A percentile compares a stretch with the other conserved stretches of the same genome.
These are phyloP conservation scores for Neopestalotiopsis clavispora DNA, from an alignment of 2,329 filamentous ascomycete species.

Conservation along the genomic window DNA sequence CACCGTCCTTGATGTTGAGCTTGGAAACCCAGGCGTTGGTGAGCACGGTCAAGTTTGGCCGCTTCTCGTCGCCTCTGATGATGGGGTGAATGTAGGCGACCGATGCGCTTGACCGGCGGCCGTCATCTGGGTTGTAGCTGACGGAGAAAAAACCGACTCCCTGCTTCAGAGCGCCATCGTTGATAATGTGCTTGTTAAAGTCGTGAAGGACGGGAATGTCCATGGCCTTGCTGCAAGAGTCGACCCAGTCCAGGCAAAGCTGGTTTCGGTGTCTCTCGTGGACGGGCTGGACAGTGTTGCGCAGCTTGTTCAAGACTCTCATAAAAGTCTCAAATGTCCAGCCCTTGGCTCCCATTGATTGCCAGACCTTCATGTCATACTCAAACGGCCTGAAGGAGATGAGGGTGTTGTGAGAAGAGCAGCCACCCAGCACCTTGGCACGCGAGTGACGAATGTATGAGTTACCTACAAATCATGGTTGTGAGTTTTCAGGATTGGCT, in stretches of 20 bases:
- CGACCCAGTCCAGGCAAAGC: constrained; percentile 88
- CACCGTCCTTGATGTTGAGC: constrained; percentile 72
- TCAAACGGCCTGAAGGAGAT: constrained; percentile 92
- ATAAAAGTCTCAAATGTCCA: constrained; percentile 89
- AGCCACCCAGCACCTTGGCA: constrained; percentile 90
- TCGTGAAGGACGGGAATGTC: constrained; percentile 81
- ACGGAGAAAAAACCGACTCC: constrained; percentile 91
- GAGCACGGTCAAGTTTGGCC: constrained; percentile 83
- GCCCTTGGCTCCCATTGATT: constrained; percentile 78
- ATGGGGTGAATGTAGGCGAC: constrained; percentile 95
- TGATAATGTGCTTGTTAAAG: constrained; percentile 84
- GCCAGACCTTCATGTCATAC: constrained; percentile 87
- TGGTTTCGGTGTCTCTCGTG: constrained; percentile 87
- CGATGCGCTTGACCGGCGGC: constrained; percentile 81
- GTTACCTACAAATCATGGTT: constrained; percentile 64
- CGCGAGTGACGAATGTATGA: constrained; percentile 90
- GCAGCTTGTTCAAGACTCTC: constrained; percentile 79
- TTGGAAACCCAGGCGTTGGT: constrained; percentile 89
- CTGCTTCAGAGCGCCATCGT: constrained; percentile 72
- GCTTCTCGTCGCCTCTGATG: constrained; percentile 79
- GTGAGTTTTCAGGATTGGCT: constrained; percentile 25
- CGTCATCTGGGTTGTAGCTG: constrained; percentile 88
- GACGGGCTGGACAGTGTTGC: constrained; percentile 89
- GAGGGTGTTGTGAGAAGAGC: constrained; percentile 91
- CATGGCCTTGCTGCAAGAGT: constrained; percentile 78